Percentiles rank a stretch among this genome's conserved stretches.
Conservation (phyloP, 805 yeast species). For the Tetrapisispora arboricola region DNA sequence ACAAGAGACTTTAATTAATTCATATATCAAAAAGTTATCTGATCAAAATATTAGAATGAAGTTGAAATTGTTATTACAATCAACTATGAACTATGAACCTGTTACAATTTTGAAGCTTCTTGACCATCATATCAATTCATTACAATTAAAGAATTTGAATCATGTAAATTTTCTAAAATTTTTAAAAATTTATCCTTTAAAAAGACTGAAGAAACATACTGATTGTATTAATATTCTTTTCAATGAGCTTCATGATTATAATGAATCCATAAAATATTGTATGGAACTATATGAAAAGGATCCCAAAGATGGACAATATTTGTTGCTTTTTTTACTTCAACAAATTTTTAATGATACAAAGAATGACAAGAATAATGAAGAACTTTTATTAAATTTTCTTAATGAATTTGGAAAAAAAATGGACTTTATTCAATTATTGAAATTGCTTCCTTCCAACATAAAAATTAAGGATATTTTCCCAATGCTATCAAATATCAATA, state of each 20-base stretch:
- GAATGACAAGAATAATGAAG: constrained; percentile 1
- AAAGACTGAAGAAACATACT: constrained; percentile 48
- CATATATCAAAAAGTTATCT: constrained; percentile 32
- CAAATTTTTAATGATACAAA: constrained; percentile 14
- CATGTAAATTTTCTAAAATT: constrained; percentile 9
- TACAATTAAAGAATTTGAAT: background rate
- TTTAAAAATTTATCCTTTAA: constrained; percentile 44
- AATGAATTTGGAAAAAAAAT: constrained; percentile 19
- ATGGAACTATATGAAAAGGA: constrained; percentile 35
- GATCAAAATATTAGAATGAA: constrained; percentile 17
- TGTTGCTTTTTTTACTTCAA: constrained; percentile 34
- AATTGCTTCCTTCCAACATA: constrained; percentile 42
- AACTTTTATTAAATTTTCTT: constrained; percentile 12
- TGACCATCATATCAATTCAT: constrained; percentile 3
- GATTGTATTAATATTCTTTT: constrained; percentile 54
- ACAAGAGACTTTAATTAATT: constrained; percentile 36
- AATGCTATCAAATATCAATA: constrained; percentile 38
- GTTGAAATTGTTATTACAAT: constrained; percentile 29
- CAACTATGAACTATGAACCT: constrained; percentile 32
- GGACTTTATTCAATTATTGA: constrained; percentile 29
- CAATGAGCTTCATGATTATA: constrained; percentile 45
- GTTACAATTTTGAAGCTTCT: constrained; percentile 25
- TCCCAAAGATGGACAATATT: constrained; percentile 30
- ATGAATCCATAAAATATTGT: constrained; percentile 54
- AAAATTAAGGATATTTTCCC: constrained; percentile 34